Conservation (phyloP, 768 basidiomycete species). For the Podaxis mareebaensis region DNA sequence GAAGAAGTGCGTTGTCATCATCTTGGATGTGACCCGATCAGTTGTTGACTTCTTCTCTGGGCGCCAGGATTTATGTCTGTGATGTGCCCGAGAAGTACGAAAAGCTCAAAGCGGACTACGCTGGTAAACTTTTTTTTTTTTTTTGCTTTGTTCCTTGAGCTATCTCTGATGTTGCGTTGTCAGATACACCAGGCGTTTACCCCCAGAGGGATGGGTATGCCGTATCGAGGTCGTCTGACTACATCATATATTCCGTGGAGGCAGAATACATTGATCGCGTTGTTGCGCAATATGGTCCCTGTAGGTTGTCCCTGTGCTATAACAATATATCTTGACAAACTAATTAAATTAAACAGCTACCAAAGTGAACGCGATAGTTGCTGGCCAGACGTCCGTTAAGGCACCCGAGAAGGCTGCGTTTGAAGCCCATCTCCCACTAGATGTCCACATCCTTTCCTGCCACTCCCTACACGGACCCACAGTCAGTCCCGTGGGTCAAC, state of each 20-base stretch:
- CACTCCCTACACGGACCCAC: constrained; percentile 95
- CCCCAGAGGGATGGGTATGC: constrained; percentile 81
- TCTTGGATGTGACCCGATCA: neutral
- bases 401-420: constrained; percentile 91
- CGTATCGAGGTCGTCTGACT: constrained; percentile 88
- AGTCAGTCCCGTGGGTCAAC: constrained; percentile 86
- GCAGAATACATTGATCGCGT: constrained; percentile 83
- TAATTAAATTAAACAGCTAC: constrained; percentile 58
- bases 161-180: constrained; percentile 1
- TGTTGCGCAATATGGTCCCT: constrained; percentile 91
- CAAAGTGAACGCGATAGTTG: constrained; percentile 87
- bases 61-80: constrained; percentile 81
- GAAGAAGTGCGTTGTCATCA: constrained; percentile 59
- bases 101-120: constrained; percentile 56
- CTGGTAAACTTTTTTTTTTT: constrained; percentile 41
- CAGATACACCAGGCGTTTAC: constrained; percentile 61
- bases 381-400: constrained; percentile 97
- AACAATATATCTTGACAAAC: neutral
- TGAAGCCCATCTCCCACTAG: constrained; percentile 81
- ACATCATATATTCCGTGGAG: constrained; percentile 94
- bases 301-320: constrained; percentile 44
- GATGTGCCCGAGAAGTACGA: constrained; percentile 79
- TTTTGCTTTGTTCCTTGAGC: neutral
- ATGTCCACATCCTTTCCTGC: constrained; percentile 87
- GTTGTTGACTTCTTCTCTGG: constrained; percentile 10